Conservation (phyloP, 2,329 filamentous ascomycete species). For the Neobulgaria alba region DNA sequence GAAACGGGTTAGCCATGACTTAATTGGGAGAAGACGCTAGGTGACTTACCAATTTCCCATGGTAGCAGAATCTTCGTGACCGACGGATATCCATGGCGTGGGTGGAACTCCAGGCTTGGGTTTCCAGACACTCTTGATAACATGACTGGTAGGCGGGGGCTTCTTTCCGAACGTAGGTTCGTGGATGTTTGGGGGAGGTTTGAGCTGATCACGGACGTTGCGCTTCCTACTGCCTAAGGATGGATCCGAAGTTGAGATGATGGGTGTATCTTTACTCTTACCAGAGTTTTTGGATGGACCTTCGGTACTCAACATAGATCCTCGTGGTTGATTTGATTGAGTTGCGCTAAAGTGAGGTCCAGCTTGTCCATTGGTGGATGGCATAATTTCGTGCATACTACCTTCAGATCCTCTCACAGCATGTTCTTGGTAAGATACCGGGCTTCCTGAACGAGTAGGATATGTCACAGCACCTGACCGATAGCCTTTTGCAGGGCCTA, state of each 20-base stretch:
- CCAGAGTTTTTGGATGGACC: constrained; percentile 1
- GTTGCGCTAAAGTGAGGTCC: neutral
- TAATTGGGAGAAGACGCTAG: neutral
- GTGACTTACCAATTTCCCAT: constrained; percentile 48
- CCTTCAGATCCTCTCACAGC: neutral
- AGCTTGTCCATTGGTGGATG: neutral
- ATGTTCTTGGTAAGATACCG: neutral
- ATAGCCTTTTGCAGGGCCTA: too few relatives aligned
- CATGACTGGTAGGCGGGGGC: constrained; percentile 13
- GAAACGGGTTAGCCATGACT: constrained; percentile 1
- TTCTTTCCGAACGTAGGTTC: constrained; percentile 12
- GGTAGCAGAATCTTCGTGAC: constrained; percentile 45
- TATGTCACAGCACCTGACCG: neutral
- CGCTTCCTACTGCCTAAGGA: constrained; percentile 64
- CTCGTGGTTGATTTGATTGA: neutral
- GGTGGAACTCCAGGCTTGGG: constrained; percentile 29
- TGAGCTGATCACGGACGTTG: constrained; percentile 58
- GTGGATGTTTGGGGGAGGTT: constrained; percentile 24
- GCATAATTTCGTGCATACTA: neutral
- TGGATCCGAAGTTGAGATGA: constrained; percentile 31
- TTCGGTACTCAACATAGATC: neutral
- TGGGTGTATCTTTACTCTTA: constrained; percentile 9
- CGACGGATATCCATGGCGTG: constrained; percentile 54
- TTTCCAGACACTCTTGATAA: constrained; percentile 36
- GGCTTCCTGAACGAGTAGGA: neutral